Conservation (phyloP, 495 filamentous ascomycete species). For the Endocarpon pusillum region DNA sequence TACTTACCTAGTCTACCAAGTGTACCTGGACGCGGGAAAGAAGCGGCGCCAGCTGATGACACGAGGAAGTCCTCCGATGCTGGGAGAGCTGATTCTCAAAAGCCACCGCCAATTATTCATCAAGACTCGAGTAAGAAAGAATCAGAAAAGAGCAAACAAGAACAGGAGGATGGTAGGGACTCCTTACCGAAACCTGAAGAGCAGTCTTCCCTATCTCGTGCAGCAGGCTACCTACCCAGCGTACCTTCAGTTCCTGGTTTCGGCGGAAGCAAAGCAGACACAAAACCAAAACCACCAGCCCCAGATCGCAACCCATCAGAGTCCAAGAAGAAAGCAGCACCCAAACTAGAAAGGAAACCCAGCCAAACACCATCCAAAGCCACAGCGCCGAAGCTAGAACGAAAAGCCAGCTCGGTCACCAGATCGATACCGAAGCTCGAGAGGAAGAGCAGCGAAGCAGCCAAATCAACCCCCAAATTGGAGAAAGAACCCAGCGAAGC, state of each 20-base stretch:
- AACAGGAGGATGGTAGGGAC: too few relatives aligned
- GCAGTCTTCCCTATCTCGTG: neutral
- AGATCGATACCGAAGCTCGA: conserved; percentile 1
- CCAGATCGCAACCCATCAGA: neutral
- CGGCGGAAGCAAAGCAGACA: neutral
- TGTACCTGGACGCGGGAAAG: neutral
- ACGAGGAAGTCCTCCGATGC: neutral
- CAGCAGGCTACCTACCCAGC: conserved; percentile 1
- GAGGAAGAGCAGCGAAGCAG: neutral
- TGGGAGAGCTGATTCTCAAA: neutral
- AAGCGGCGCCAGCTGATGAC: too few relatives aligned
- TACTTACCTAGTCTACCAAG: neutral
- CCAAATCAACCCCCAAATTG: neutral
- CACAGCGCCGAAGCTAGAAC: neutral
- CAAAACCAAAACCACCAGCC: neutral
- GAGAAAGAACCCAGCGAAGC: too few relatives aligned
- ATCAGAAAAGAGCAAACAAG: neutral
- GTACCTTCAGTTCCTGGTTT: neutral
- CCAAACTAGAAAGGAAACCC: neutral
- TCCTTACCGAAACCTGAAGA: too few relatives aligned
- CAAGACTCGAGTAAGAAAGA: too few relatives aligned
- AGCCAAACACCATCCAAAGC: neutral
- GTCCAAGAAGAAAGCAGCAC: neutral
- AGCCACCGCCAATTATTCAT: too few relatives aligned
- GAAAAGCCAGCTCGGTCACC: neutral